These are phyloP conservation scores for Tuber calosporum DNA, from an alignment of 495 filamentous ascomycete species.

Conservation along the genomic window DNA sequence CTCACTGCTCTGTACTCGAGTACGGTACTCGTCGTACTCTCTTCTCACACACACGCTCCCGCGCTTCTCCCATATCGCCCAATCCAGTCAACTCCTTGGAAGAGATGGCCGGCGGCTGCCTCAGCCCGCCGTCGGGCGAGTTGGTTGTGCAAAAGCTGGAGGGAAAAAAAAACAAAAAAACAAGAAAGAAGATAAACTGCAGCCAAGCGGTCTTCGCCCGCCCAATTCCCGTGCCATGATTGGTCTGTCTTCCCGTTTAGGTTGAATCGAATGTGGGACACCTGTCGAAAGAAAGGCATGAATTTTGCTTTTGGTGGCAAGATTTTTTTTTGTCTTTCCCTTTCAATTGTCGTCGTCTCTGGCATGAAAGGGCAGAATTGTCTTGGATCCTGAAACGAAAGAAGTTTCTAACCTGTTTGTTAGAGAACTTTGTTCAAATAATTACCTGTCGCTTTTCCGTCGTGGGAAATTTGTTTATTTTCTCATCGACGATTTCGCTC, in stretches of 20 bases:
- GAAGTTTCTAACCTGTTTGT: slow-evolving; percentile 3
- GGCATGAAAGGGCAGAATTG: not conserved
- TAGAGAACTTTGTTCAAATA: not conserved
- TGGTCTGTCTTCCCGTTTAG: not conserved
- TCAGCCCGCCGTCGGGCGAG: not conserved
- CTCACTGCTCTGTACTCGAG: not conserved
- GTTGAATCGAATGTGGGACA: not conserved
- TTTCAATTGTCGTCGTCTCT: not conserved
- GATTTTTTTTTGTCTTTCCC: not conserved
- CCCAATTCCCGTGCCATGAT: not conserved
- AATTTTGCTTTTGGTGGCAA: slow-evolving; percentile 1
- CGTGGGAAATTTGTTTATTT: slow-evolving; percentile 4
- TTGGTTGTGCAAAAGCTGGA: not conserved
- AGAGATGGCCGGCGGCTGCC: not conserved
- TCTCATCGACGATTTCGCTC: not conserved
- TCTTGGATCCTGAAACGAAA: slow-evolving; percentile 3
- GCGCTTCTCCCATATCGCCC: not conserved
- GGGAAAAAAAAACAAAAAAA: not conserved
- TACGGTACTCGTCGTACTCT: not conserved
- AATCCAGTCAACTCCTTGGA: not conserved
- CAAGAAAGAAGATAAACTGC: not conserved
- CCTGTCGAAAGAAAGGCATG: not conserved
- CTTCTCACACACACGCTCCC: not conserved
- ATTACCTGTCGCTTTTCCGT: slow-evolving; percentile 2
- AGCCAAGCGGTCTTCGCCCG: not conserved